Percentiles rank a stretch among this genome's conserved stretches.
These are phyloP conservation scores for Lasiodiplodia gonubiensis DNA, from an alignment of 2,329 filamentous ascomycete genomes.

Conservation along the genomic window DNA sequence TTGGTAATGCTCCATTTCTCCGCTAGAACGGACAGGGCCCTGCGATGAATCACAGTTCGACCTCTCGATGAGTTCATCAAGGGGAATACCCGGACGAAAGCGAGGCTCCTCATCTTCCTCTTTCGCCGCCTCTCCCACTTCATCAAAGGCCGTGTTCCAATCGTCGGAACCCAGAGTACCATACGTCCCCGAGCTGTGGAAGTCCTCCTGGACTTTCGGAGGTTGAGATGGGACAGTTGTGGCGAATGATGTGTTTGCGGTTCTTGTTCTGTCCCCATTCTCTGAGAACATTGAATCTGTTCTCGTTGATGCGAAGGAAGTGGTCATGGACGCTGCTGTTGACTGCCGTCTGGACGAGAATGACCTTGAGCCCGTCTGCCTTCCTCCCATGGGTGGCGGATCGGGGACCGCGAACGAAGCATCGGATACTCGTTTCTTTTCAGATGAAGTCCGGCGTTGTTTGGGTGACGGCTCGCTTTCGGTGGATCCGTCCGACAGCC, in stretches of 20 bases:
- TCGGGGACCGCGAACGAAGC: background rate
- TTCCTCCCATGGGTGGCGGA: background rate
- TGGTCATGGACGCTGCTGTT: background rate
- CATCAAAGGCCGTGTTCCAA: background rate
- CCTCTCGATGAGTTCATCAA: background rate
- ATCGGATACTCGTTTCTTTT: background rate
- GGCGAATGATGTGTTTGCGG: constrained; percentile 16
- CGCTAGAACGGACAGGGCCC: background rate
- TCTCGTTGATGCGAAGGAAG: background rate
- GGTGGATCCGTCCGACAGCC: background rate
- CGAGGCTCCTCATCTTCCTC: background rate
- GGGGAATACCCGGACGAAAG: background rate
- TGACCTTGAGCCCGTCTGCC: background rate
- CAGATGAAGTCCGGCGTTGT: background rate
- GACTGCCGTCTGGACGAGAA: background rate
- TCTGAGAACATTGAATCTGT: background rate
- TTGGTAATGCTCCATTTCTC: constrained; percentile 31
- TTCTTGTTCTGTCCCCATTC: background rate
- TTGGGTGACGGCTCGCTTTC: constrained; percentile 1
- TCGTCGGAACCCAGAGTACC: background rate
- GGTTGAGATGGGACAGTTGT: background rate
- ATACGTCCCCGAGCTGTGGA: constrained; percentile 14
- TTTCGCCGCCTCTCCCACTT: background rate
- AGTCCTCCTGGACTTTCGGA: background rate
- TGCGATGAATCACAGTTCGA: background rate